Evolutionary conservation across 352 stramenopile genomes (phyloP).

Genomic region (Globisporangium cystogenes): DNA sequence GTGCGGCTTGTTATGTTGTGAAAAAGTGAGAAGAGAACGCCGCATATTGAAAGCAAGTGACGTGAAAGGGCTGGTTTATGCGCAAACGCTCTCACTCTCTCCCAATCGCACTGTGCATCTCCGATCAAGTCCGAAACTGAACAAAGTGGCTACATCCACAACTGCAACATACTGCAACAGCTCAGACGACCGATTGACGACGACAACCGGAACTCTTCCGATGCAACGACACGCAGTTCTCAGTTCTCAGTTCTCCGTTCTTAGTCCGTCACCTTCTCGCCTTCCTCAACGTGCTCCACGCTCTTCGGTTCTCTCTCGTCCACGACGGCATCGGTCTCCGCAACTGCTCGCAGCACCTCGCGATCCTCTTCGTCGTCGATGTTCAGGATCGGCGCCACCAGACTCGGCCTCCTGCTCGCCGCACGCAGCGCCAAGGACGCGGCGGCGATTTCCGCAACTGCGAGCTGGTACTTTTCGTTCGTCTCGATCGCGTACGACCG

Average conservation of each 20-base stretch:
- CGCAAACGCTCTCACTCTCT: neutral
- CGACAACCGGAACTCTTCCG: neutral
- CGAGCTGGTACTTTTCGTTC: conserved; percentile 3
- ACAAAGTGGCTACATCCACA: too few species aligned
- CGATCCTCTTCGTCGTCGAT: neutral
- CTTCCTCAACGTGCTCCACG: too few species aligned
- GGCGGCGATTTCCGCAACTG: conserved; percentile 12
- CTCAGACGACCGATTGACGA: too few species aligned
- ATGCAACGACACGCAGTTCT: neutral
- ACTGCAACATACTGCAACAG: too few species aligned
- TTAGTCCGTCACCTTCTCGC: neutral
- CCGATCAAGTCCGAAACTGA: neutral
- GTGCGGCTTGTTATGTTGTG: neutral
- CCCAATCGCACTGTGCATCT: neutral
- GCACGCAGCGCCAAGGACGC: neutral
- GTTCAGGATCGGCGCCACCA: neutral
- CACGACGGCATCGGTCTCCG: neutral
- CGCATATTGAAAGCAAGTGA: too few species aligned
- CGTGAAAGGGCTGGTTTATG: neutral
- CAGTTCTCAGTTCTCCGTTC: too few species aligned
- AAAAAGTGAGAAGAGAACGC: neutral
- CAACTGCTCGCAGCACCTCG: neutral
- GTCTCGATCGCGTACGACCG: conserved; percentile 2
- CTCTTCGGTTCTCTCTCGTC: neutral
- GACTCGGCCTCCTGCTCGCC: neutral